phyloP scores from a whole-genome alignment of 176 grass and related monocot genomes.

The Alopecurus myosuroides region DNA sequence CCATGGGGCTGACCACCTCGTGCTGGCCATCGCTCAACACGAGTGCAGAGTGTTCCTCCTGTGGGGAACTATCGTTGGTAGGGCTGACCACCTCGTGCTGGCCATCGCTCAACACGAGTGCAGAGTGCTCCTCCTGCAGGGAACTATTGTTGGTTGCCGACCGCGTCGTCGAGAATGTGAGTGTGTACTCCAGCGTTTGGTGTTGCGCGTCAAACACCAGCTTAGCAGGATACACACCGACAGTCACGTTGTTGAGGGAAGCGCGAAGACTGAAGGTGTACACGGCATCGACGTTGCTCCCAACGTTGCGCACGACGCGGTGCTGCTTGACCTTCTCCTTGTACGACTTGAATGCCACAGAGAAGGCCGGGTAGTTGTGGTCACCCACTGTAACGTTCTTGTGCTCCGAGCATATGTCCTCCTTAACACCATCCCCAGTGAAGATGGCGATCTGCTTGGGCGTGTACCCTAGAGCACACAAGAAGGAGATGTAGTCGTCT shows the following conservation, averaged over 20 bases:
- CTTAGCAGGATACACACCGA: constrained; percentile 33
- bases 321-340: constrained; percentile 20
- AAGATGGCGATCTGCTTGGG: too few relatives aligned
- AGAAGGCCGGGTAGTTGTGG: constrained; percentile 57
- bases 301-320: constrained; percentile 47
- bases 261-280: not conserved
- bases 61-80: not conserved
- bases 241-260: not conserved
- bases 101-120: constrained; percentile 29
- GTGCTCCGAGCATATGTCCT: too few relatives aligned
- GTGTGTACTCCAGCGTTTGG: not conserved
- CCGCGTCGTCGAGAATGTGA: not conserved
- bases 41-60: constrained; percentile 12
- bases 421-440: too few relatives aligned
- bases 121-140: not conserved
- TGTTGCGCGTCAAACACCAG: constrained; percentile 27
- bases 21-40: constrained; percentile 31
- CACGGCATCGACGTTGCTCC: not conserved
- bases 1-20: constrained; percentile 17
- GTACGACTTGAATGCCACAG: constrained; percentile 34
- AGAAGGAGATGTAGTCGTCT: too few relatives aligned
- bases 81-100: constrained; percentile 20
- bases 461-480: too few relatives aligned
- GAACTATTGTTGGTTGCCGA: not conserved
- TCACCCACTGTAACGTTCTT: not conserved